Evolutionary conservation across 2,329 filamentous ascomycete species (phyloP).

Genomic region (Aspergillus aculeatinus): DNA sequence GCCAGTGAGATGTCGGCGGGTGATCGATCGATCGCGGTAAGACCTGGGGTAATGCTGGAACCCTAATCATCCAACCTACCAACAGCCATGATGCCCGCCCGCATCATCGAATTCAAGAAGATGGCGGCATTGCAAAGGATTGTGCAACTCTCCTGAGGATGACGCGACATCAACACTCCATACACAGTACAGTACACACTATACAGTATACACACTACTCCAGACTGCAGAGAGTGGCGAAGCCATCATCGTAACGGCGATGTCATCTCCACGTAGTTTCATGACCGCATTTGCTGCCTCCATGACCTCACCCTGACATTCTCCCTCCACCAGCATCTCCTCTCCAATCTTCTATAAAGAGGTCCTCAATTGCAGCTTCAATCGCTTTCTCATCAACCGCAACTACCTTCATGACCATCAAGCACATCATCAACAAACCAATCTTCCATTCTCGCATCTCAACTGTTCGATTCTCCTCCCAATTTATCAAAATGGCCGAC

Average conservation of each 20-base stretch:
- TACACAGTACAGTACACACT: neutral
- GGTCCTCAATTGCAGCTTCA: neutral
- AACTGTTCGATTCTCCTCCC: neutral
- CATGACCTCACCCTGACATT: neutral
- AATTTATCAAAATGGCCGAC: slow-evolving; percentile 5
- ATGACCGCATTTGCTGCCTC: neutral
- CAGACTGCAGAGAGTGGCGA: neutral
- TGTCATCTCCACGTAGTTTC: neutral
- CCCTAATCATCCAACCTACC: neutral
- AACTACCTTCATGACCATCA: neutral
- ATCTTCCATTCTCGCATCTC: neutral
- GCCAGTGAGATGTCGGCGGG: neutral
- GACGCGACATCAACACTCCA: no score
- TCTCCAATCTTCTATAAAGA: neutral
- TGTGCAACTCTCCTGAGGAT: no score
- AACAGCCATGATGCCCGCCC: neutral
- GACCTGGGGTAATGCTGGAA: neutral
- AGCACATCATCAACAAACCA: neutral
- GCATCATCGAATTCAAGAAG: neutral
- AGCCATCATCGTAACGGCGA: neutral
- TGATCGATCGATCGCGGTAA: neutral
- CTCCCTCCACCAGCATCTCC: neutral
- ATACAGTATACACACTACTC: neutral
- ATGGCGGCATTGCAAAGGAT: no score
- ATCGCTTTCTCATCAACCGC: neutral